phyloP scores from a whole-genome alignment of 2,329 filamentous ascomycete genomes.

The Phialophora chinensis region DNA sequence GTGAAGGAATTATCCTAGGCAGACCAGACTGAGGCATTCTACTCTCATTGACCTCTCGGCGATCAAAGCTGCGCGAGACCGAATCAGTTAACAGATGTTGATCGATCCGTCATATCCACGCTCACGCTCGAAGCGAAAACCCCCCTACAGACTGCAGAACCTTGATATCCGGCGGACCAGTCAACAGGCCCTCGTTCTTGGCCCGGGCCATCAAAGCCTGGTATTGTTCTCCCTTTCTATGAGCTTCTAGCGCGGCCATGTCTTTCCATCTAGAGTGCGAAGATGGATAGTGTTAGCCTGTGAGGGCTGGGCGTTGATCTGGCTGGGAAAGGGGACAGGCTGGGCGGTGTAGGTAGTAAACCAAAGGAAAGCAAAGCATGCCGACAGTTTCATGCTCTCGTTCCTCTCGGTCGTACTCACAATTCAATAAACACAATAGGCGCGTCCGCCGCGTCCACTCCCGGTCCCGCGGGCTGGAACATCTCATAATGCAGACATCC shows the following conservation, averaged over 20 bases:
- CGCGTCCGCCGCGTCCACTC: neutral
- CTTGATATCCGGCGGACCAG: slow-evolving; percentile 8
- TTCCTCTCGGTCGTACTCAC: neutral
- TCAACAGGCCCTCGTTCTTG: neutral
- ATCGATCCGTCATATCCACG: too few species aligned
- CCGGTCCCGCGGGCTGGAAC: slow-evolving; percentile 7
- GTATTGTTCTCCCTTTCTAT: neutral
- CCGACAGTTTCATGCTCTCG: too few species aligned
- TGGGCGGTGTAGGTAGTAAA: too few species aligned
- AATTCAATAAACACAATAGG: slow-evolving; percentile 4
- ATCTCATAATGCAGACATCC: slow-evolving; percentile 10
- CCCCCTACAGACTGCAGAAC: slow-evolving; percentile 1
- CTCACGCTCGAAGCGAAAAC: neutral
- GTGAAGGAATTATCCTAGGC: slow-evolving; percentile 46
- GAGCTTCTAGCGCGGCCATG: slow-evolving; percentile 2
- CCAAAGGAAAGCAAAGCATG: too few species aligned
- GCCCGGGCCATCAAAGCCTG: neutral
- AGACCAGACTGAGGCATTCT: neutral
- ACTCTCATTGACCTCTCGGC: neutral
- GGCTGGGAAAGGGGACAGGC: too few species aligned
- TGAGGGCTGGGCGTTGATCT: too few species aligned
- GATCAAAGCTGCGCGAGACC: neutral
- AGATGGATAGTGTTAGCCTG: too few species aligned
- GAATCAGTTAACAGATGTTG: neutral
- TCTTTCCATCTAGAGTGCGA: neutral